Evolutionary conservation across 2,329 filamentous ascomycete species (phyloP).

Genomic region (Dothistroma septosporum): DNA sequence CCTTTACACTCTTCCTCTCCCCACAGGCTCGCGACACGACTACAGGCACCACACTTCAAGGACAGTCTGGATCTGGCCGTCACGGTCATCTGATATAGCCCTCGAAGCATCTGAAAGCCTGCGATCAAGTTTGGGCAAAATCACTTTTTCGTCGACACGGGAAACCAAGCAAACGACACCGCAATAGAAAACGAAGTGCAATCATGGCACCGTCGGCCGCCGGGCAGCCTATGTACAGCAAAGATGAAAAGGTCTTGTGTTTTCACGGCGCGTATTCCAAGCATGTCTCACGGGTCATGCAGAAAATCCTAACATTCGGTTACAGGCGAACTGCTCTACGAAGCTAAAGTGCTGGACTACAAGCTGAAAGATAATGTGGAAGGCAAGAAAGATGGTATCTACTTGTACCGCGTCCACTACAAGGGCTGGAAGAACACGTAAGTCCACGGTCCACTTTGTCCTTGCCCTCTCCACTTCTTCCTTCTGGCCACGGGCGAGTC

Average conservation of each 20-base stretch:
- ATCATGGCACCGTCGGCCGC: slow-evolving; percentile 21
- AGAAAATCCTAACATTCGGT: not conserved
- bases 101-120: not conserved
- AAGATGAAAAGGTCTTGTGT: slow-evolving; percentile 90
- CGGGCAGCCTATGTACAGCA: slow-evolving; percentile 48
- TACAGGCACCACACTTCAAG: not conserved
- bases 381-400: slow-evolving; percentile 65
- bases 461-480: not conserved
- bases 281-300: not conserved
- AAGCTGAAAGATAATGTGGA: slow-evolving; percentile 54
- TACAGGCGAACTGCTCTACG: slow-evolving; percentile 83
- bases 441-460: slow-evolving; percentile 38
- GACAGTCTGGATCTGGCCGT: not conserved
- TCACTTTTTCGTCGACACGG: not conserved
- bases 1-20: not conserved
- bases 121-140: not conserved
- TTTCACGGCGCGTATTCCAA: slow-evolving; percentile 82
- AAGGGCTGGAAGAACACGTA: slow-evolving; percentile 99
- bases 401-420: slow-evolving; percentile 92
- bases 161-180: not conserved
- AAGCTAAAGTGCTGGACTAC: slow-evolving; percentile 89
- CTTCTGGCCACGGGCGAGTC: not conserved
- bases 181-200: not conserved
- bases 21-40: not conserved
- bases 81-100: not conserved